These are phyloP conservation scores for Ocimum tenuiflorum DNA, from an alignment of 257 asterid genomes.

Conservation along the genomic window DNA sequence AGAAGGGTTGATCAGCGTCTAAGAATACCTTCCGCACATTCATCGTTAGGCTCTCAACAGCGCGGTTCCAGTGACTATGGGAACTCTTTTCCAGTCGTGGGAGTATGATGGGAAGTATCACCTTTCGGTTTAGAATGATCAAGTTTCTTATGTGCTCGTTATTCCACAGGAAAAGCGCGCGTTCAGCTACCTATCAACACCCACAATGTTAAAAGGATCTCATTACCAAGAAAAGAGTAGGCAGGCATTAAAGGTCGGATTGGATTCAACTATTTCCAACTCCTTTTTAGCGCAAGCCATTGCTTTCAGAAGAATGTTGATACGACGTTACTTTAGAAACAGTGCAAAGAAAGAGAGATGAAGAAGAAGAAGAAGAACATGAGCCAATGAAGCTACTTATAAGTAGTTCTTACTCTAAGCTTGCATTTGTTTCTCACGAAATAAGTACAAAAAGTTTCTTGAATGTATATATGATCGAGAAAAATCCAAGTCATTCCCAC, in stretches of 20 bases:
- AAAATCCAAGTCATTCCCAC: too few relatives aligned
- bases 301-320: not conserved
- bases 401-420: not conserved
- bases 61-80: slow-evolving; percentile 52
- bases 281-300: not conserved
- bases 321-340: too few relatives aligned
- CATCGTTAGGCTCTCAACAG: slow-evolving; percentile 43
- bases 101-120: slow-evolving; percentile 46
- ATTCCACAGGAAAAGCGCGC: slow-evolving; percentile 62
- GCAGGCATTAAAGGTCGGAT: not conserved
- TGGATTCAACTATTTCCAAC: not conserved
- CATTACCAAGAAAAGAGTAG: not conserved
- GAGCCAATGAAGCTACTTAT: not conserved
- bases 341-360: too few relatives aligned
- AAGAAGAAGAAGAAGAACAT: not conserved
- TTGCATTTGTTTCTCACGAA: not conserved
- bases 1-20: slow-evolving; percentile 43
- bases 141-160: slow-evolving; percentile 50
- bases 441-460: not conserved
- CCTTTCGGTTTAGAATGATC: slow-evolving; percentile 35
- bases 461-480: not conserved
- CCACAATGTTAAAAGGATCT: not conserved
- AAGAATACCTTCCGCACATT: slow-evolving; percentile 48
- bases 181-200: slow-evolving; percentile 52
- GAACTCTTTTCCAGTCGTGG: slow-evolving; percentile 43